Percentiles rank a stretch among this genome's conserved stretches.
Evolutionary conservation across 208 protist genomes (phyloP).

Genomic region (Acanthamoeba lenticulata): DNA sequence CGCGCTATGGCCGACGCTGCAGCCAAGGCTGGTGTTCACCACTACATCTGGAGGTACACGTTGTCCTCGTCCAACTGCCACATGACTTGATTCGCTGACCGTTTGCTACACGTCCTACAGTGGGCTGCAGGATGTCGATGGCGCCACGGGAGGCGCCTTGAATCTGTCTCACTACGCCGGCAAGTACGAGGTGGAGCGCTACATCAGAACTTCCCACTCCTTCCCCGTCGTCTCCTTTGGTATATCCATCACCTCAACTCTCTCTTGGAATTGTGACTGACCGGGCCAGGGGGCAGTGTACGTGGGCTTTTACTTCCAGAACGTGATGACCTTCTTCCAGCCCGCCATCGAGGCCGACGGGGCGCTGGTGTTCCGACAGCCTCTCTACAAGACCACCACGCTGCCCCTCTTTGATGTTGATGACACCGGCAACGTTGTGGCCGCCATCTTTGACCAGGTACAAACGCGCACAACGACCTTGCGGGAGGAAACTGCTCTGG

Average conservation of each 20-base stretch:
- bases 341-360: neutral
- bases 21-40: neutral
- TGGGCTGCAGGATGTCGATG: neutral
- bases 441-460: neutral
- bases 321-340: neutral
- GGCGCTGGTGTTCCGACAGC: neutral
- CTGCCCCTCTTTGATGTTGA: neutral
- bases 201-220: neutral
- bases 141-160: neutral
- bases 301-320: conserved; percentile 19
- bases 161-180: neutral
- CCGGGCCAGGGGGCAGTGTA: neutral
- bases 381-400: neutral
- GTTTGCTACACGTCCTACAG: neutral
- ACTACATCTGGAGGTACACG: neutral
- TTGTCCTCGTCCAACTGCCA: neutral
- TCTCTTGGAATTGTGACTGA: neutral
- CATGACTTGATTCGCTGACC: neutral
- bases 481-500: neutral
- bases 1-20: neutral
- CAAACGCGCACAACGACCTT: neutral
- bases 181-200: neutral
- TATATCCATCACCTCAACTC: neutral
- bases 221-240: neutral
- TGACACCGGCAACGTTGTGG: neutral